These are phyloP conservation scores for Aegilops longissima DNA, from an alignment of 176 grass and related monocot genomes.

Conservation along the genomic window DNA sequence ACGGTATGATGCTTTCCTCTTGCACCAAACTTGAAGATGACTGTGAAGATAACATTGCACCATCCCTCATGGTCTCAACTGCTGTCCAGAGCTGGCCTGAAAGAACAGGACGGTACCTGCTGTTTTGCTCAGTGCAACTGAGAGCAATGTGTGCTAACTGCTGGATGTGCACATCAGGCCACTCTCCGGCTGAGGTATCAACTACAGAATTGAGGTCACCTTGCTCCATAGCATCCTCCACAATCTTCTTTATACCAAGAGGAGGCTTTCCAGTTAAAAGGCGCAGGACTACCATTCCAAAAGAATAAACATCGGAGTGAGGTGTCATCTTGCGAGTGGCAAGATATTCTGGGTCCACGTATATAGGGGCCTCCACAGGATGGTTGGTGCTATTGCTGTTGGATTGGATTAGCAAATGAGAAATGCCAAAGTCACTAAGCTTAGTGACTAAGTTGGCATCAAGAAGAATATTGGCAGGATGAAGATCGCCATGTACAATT, in stretches of 20 bases:
- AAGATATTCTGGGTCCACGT: too few relatives aligned
- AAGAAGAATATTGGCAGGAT: not conserved
- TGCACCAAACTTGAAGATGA: conserved; percentile 31
- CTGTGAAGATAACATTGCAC: not conserved
- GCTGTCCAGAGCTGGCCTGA: conserved; percentile 23
- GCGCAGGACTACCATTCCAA: conserved; percentile 20
- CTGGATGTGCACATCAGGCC: not conserved
- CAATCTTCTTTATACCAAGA: conserved; percentile 37
- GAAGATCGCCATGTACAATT: not conserved
- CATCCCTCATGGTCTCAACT: conserved; percentile 30
- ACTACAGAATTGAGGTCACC: conserved; percentile 27
- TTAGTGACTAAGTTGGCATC: not conserved
- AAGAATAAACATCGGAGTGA: too few relatives aligned
- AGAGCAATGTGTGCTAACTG: conserved; percentile 40
- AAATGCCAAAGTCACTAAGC: not conserved
- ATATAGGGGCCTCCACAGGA: not conserved
- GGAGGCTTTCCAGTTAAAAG: conserved; percentile 39
- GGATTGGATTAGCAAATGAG: not conserved
- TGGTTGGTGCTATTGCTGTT: not conserved
- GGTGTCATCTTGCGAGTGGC: too few relatives aligned
- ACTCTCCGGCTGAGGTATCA: conserved; percentile 34
- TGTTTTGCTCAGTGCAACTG: conserved; percentile 32
- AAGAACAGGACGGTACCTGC: conserved; percentile 31
- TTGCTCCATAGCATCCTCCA: conserved; percentile 36
- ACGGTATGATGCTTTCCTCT: not conserved